Evolutionary conservation across 1,284 basidiomycete species (phyloP), one percentile per base, ranked within the genome.

Genomic region (Schizopora paradoxa): DNA sequence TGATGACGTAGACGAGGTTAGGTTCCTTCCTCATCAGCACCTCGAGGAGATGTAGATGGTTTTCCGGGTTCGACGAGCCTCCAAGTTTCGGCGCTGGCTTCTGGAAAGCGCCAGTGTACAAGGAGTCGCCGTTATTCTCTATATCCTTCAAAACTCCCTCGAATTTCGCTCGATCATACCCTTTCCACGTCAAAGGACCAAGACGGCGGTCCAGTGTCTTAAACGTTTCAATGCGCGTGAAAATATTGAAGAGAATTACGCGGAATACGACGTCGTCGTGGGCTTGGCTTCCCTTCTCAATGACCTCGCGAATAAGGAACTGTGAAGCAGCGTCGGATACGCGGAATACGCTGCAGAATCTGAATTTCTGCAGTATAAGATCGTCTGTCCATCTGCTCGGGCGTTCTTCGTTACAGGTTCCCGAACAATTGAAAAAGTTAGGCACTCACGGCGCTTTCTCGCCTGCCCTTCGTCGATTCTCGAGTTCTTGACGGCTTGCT

Each of bases 71-170:
- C 21, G 68, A 62, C 11, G 57, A 43, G 50, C 65, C 63, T 5
- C 67, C 72, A 33, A 76, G 65, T 38, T 66, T 62, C 8, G 79
- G 77, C 4, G 74, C 71, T 1, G 79, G 77, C 54, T 82, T 82
- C 57, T 78, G 74, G 62, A 77, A 85, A 8, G 81, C 70, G n/a
- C 70, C 70, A 0, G 80, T 82, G 54, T 82, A 83, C 16, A 85
- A 64, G 2, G 68, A 39, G 35, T 60, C 55, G 8, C 69, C 66
- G 8, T 47, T 51, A 19, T 62, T 49, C 43, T 66, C 65, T 14
- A 72, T 66, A 10, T 56, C 48, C 8, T 60, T 58, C 16, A 85
- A 67, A 22, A 81, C 72, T 4, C 53, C 55, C 36, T 63, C 58
- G 51, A 83, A 85, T 14, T 64, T 56, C 7, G 61, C 54, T 7